phyloP scores from a whole-genome alignment of 495 filamentous ascomycete genomes.

The Clohesyomyces aquaticus region DNA sequence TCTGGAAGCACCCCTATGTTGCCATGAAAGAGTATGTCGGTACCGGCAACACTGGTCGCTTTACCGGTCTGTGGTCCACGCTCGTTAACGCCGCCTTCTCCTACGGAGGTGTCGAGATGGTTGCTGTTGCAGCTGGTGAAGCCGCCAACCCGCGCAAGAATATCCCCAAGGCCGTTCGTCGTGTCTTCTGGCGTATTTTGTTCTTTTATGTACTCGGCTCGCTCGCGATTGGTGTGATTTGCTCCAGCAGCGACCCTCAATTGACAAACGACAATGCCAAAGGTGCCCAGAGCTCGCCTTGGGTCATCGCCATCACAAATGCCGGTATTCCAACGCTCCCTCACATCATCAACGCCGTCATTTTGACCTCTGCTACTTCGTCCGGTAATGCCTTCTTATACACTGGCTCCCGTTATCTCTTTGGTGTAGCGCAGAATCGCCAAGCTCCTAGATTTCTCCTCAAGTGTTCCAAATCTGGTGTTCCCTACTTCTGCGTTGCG shows the following conservation, averaged over 20 bases:
- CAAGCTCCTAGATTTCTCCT: conserved; percentile 66
- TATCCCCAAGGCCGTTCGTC: conserved; percentile 75
- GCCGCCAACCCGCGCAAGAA: conserved; percentile 75
- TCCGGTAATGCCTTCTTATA: conserved; percentile 81
- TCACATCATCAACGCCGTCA: conserved; percentile 75
- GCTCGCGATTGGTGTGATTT: conserved; percentile 62
- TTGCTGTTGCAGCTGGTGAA: conserved; percentile 78
- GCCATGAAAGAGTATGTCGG: conserved; percentile 55
- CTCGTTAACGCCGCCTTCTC: conserved; percentile 50
- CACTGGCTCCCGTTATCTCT: conserved; percentile 77
- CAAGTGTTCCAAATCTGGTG: conserved; percentile 59
- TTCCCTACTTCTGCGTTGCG: conserved; percentile 64
- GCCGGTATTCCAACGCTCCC: conserved; percentile 69
- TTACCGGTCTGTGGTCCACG: conserved; percentile 46
- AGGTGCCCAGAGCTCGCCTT: conserved; percentile 68
- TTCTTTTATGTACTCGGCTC: conserved; percentile 73
- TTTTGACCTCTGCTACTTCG: conserved; percentile 68
- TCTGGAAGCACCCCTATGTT: conserved; percentile 63
- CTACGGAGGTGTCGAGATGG: conserved; percentile 67
- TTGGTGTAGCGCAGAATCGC: conserved; percentile 66
- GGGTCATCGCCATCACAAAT: conserved; percentile 64
- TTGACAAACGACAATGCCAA: conserved; percentile 55
- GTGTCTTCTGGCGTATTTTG: conserved; percentile 84
- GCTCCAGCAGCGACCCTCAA: conserved; percentile 54
- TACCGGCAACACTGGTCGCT: conserved; percentile 41